Conservation (phyloP, 371 early-diverging fungal species). For the Thermomucor indicae-seudaticae region DNA sequence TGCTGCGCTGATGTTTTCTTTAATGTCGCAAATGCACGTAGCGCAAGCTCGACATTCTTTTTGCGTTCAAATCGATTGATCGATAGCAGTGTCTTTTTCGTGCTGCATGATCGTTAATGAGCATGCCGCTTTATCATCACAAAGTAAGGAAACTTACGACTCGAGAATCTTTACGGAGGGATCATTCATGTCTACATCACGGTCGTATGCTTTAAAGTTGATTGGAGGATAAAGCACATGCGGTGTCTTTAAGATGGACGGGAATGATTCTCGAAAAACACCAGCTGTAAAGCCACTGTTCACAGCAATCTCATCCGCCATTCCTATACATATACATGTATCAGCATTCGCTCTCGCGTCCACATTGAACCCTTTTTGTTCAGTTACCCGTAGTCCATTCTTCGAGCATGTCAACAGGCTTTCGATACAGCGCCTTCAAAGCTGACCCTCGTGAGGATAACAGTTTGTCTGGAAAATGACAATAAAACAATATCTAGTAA, state of each 20-base stretch:
- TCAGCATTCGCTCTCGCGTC: neutral
- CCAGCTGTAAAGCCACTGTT: slow-evolving; percentile 88
- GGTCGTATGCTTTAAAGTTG: slow-evolving; percentile 66
- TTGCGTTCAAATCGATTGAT: slow-evolving; percentile 96
- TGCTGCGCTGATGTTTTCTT: slow-evolving; percentile 17
- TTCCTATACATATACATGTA: neutral
- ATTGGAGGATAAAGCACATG: slow-evolving; percentile 88
- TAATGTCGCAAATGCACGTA: slow-evolving; percentile 68
- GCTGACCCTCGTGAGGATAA: slow-evolving; percentile 61
- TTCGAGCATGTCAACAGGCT: slow-evolving; percentile 82
- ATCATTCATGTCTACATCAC: slow-evolving; percentile 48
- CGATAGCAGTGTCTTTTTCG: slow-evolving; percentile 54
- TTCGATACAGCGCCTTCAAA: slow-evolving; percentile 73
- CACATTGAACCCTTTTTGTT: neutral
- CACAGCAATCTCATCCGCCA: slow-evolving; percentile 83
- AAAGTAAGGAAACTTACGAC: no score
- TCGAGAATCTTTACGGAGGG: slow-evolving; percentile 51
- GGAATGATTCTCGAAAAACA: slow-evolving; percentile 74
- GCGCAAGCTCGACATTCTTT: slow-evolving; percentile 84
- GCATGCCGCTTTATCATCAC: no score
- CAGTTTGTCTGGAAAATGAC: slow-evolving; percentile 94
- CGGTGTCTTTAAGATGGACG: slow-evolving; percentile 51
- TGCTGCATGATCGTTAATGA: slow-evolving; percentile 12
- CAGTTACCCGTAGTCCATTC: slow-evolving; percentile 81
- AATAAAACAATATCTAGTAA: slow-evolving; percentile 84